A percentile compares a stretch with the other conserved stretches of the same genome.
Evolutionary conservation across 345 rosid species (phyloP).

Genomic region (Mallotus nudiflorus): DNA sequence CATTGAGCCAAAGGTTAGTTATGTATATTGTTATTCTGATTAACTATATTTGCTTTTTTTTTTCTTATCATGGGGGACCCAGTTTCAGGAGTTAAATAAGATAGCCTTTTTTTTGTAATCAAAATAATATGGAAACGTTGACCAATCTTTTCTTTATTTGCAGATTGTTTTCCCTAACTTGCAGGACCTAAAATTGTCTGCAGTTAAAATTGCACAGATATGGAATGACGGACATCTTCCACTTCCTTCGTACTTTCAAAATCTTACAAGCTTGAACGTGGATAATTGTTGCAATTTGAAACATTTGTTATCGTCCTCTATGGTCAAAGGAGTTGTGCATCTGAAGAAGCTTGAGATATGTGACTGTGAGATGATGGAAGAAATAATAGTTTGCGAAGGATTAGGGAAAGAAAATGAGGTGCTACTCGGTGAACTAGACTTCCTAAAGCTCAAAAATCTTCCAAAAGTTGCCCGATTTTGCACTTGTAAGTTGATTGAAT

Average conservation of each 20-base stretch:
- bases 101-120: background rate
- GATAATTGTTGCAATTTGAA: conserved; percentile 5
- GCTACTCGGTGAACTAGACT: conserved; percentile 3
- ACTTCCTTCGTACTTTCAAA: background rate
- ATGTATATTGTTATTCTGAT: background rate
- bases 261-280: conserved; percentile 1
- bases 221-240: background rate
- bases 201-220: background rate
- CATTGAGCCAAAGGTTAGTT: conserved; percentile 1
- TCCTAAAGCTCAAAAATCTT: background rate
- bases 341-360: background rate
- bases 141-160: too few species aligned
- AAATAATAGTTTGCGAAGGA: background rate
- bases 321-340: background rate
- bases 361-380: conserved; percentile 4
- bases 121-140: background rate
- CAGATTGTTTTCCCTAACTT: conserved; percentile 20
- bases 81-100: too few species aligned
- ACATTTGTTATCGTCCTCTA: background rate
- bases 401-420: background rate
- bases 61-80: too few species aligned
- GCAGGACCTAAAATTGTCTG: background rate
- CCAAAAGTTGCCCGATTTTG: conserved; percentile 12
- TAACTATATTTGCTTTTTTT: background rate
- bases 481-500: background rate